Evolutionary conservation across 2,329 filamentous ascomycete species (phyloP).

Genomic region (Ploettnerulaceae sp.): DNA sequence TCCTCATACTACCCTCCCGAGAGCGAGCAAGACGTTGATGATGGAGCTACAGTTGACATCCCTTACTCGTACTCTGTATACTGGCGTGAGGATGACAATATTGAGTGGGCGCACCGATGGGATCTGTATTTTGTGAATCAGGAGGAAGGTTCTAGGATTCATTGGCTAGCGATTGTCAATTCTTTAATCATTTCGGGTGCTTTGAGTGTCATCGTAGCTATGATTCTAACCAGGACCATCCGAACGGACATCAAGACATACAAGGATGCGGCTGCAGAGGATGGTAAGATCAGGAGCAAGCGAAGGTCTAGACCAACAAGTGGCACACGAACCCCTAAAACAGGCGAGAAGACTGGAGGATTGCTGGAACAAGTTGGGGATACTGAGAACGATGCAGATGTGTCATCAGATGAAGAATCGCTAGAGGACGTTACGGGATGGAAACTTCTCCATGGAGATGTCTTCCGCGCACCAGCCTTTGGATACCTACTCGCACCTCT

Average conservation of each 20-base stretch:
- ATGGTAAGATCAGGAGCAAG: slow-evolving; percentile 56
- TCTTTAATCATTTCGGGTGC: slow-evolving; percentile 78
- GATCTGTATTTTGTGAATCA: slow-evolving; percentile 87
- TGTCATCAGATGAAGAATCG: slow-evolving; percentile 64
- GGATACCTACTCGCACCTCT: slow-evolving; percentile 73
- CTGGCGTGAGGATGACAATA: slow-evolving; percentile 73
- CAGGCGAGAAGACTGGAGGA: slow-evolving; percentile 49
- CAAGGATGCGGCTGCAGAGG: slow-evolving; percentile 60
- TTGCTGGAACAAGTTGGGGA: slow-evolving; percentile 57
- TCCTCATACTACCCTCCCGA: slow-evolving; percentile 53
- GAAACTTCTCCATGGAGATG: slow-evolving; percentile 85
- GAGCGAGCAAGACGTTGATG: slow-evolving; percentile 53
- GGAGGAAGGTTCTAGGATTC: slow-evolving; percentile 73
- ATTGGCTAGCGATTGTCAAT: slow-evolving; percentile 86
- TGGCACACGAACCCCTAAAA: slow-evolving; percentile 40
- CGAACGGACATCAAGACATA: slow-evolving; percentile 73
- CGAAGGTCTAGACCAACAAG: slow-evolving; percentile 40
- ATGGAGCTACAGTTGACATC: slow-evolving; percentile 63
- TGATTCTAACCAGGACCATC: slow-evolving; percentile 75
- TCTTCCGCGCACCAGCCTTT: slow-evolving; percentile 69
- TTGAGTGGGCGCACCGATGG: slow-evolving; percentile 84
- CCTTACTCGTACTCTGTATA: slow-evolving; percentile 89
- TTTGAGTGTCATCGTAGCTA: slow-evolving; percentile 71
- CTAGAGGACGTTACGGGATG: slow-evolving; percentile 80
- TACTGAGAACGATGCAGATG: slow-evolving; percentile 46